Evolutionary conservation across 495 filamentous ascomycete species (phyloP), one percentile per base, ranked within the genome.

Genomic region (Hypoxylon lienhwacheense): DNA sequence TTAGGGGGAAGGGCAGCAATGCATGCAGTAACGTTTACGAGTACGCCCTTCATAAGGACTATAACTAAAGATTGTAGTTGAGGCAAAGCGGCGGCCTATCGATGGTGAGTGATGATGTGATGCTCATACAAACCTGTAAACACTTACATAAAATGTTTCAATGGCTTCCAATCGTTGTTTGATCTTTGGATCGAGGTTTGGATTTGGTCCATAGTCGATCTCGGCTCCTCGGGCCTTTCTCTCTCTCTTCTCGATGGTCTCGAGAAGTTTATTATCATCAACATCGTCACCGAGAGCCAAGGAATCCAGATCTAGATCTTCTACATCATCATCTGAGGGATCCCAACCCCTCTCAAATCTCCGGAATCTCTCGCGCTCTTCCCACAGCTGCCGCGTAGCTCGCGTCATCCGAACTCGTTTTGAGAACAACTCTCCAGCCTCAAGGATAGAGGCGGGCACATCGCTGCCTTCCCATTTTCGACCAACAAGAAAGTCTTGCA

Each of bases 21-120:
- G 16, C 79, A 66, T 15, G 82, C 79, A 3, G 86, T 85, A 14
- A 97, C 89, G 64, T 92, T 91, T 3, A 85, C 80, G 46, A 96
- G 71, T 42, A 96, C 81, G 16, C 88, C 84, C 70, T 91, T 97
- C 56, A 96, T 77, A 19, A 96, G 78, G 5, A 97, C 91, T 49
- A 97, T 91, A 2, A 96, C 87, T n/a, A 97, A 72, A 4, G 91
- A 96, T 64, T 97, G 93, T 2, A 98, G 75, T 67, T 96, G 82
- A 1, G 91, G 87, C 20, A 98, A 70, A 11, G 85, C 83, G 35
- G 86, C 73, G 64, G 77, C 73, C 90, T 97, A 59, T n/a, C 5
- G 17, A 39, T 10, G 17, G 36, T 65, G 33, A 66, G 37, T 34
- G 3, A 11, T 31, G 29, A 26, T 47, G 37, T 51, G n/a, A n/a